Percentiles rank a stretch among this genome's conserved stretches.
These are phyloP conservation scores for Trichophyton schoenleinii DNA, from an alignment of 2,329 filamentous ascomycete species.

Conservation along the genomic window DNA sequence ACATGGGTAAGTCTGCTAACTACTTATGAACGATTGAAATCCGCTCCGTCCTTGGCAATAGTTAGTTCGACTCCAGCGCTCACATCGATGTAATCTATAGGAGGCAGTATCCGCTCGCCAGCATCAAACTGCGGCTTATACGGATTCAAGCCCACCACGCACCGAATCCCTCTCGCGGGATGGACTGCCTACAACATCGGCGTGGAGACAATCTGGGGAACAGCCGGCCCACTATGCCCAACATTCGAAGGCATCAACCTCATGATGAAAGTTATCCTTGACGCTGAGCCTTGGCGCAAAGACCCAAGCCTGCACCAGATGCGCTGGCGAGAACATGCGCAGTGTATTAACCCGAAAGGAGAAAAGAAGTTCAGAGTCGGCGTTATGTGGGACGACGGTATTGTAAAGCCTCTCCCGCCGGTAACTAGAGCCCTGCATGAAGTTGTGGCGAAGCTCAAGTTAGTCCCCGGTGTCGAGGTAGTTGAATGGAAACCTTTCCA, in stretches of 20 bases:
- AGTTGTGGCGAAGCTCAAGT: conserved; percentile 40
- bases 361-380: conserved; percentile 46
- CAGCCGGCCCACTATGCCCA: conserved; percentile 27
- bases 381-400: conserved; percentile 46
- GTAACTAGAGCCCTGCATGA: conserved; percentile 42
- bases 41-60: conserved; percentile 15
- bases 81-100: conserved; percentile 31
- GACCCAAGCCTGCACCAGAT: conserved; percentile 27
- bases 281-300: conserved; percentile 25
- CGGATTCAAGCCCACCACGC: conserved; percentile 29
- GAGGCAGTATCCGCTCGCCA: conserved; percentile 36
- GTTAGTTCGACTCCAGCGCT: not conserved
- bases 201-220: conserved; percentile 32
- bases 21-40: not conserved
- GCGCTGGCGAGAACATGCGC: conserved; percentile 24
- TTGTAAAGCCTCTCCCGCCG: conserved; percentile 50
- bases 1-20: conserved; percentile 43
- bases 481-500: conserved; percentile 32
- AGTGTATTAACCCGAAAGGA: conserved; percentile 13
- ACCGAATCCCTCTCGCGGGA: conserved; percentile 40
- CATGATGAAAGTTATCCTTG: conserved; percentile 24
- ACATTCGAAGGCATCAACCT: conserved; percentile 18
- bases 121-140: conserved; percentile 43
- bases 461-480: conserved; percentile 15
- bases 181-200: conserved; percentile 25